Evolutionary conservation across 2,329 filamentous ascomycete genomes (phyloP).

Genomic region (Sporothrix phasma): DNA sequence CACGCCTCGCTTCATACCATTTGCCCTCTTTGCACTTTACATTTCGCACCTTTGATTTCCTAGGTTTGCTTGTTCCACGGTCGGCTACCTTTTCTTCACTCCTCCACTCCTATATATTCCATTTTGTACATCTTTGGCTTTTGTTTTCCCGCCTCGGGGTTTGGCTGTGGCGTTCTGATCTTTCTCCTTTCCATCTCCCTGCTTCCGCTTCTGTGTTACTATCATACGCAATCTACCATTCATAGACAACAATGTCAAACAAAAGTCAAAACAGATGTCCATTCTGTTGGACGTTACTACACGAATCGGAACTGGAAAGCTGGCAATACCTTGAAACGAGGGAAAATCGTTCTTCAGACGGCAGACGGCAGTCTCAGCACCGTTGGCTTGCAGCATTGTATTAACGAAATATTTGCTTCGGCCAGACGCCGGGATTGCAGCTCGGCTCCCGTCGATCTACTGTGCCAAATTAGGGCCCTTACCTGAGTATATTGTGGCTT

Average conservation of each 20-base stretch:
- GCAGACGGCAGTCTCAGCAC: background rate
- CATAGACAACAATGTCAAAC: background rate
- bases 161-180: constrained; percentile 12
- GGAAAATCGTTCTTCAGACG: background rate
- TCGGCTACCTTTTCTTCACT: background rate
- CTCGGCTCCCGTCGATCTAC: no score
- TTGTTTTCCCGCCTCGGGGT: background rate
- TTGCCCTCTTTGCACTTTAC: no score
- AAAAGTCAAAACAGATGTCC: background rate
- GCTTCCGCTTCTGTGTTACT: background rate
- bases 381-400: background rate
- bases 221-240: background rate
- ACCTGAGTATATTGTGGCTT: no score
- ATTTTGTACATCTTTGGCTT: background rate
- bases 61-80: background rate
- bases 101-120: background rate
- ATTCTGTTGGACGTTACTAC: background rate
- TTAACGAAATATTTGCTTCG: no score
- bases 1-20: no score
- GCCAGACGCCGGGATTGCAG: no score
- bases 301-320: background rate
- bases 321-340: background rate
- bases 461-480: no score
- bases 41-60: background rate
- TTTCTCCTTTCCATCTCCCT: background rate